Percentiles rank a stretch among this genome's conserved stretches.
Conservation (phyloP, 2,329 filamentous ascomycete species). For the Phaeosphaeriaceae sp. region DNA sequence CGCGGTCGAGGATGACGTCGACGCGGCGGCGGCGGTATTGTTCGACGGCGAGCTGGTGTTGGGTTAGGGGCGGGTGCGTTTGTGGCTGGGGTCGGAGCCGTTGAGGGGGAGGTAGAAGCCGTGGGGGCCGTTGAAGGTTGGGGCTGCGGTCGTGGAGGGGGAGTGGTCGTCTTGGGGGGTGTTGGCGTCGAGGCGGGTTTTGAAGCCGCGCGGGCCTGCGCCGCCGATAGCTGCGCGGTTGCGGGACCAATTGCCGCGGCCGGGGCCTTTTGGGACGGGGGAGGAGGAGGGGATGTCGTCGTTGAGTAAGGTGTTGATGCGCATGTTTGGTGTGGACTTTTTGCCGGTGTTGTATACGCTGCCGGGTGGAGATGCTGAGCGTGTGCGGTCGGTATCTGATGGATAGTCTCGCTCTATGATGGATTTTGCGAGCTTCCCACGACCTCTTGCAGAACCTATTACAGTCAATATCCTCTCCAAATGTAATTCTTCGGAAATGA, state of each 20-base stretch:
- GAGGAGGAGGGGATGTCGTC: conserved; percentile 47
- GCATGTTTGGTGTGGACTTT: conserved; percentile 52
- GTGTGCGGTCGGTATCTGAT: conserved; percentile 56
- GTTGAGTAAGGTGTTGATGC: conserved; percentile 57
- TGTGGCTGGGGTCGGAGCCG: conserved; percentile 54
- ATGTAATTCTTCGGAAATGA: background rate
- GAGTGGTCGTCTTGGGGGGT: conserved; percentile 43
- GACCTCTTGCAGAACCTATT: conserved; percentile 44
- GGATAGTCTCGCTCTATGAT: conserved; percentile 46
- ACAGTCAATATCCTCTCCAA: conserved; percentile 7
- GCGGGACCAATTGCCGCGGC: conserved; percentile 58
- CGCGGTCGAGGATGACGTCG: conserved; percentile 81
- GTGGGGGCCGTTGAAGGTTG: conserved; percentile 58
- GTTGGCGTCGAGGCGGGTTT: conserved; percentile 42
- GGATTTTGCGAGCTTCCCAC: conserved; percentile 43
- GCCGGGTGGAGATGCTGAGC: conserved; percentile 52
- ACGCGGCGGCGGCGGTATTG: conserved; percentile 78
- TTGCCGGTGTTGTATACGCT: conserved; percentile 48
- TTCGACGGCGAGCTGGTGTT: conserved; percentile 82
- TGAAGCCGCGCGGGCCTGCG: conserved; percentile 38
- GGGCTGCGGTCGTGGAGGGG: conserved; percentile 38
- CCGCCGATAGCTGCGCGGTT: conserved; percentile 30
- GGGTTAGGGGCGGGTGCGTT: conserved; percentile 76
- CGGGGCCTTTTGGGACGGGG: conserved; percentile 51
- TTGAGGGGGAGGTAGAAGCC: conserved; percentile 59